Conservation (phyloP, 2,329 filamentous ascomycete genomes). For the Calycina marina region DNA sequence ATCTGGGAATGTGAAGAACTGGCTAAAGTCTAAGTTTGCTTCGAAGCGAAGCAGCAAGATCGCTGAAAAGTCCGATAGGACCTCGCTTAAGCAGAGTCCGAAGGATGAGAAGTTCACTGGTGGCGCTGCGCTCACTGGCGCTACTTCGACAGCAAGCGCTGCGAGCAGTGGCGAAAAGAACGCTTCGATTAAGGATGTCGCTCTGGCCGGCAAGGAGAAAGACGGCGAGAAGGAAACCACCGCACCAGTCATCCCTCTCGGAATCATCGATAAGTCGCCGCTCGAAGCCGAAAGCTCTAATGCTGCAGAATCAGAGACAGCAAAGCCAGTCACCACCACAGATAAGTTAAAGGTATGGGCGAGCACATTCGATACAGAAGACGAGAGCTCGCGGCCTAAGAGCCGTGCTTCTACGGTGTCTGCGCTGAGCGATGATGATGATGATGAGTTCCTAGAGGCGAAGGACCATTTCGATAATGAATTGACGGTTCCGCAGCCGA, state of each 20-base stretch:
- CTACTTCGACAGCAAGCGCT: constrained; percentile 30
- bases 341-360: too few species aligned
- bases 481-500: constrained; percentile 22
- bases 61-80: constrained; percentile 1
- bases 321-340: too few species aligned
- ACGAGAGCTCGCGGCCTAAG: constrained; percentile 8
- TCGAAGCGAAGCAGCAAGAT: constrained; percentile 15
- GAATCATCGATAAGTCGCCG: too few species aligned
- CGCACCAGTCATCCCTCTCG: too few species aligned
- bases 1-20: constrained; percentile 27
- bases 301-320: neutral
- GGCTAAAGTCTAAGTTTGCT: constrained; percentile 40
- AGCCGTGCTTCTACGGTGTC: too few species aligned
- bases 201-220: constrained; percentile 6
- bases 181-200: constrained; percentile 11
- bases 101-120: constrained; percentile 32
- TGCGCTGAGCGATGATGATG: constrained; percentile 3
- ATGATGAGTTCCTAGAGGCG: constrained; percentile 37
- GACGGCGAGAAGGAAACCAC: too few species aligned
- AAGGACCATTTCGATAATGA: constrained; percentile 29
- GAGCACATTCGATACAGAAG: constrained; percentile 1
- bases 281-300: neutral
- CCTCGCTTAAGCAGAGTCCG: constrained; percentile 2
- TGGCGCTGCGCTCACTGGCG: constrained; percentile 31
- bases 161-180: constrained; percentile 21